phyloP scores from a whole-genome alignment of 2,329 filamentous ascomycete genomes.

The Didymella pomorum region DNA sequence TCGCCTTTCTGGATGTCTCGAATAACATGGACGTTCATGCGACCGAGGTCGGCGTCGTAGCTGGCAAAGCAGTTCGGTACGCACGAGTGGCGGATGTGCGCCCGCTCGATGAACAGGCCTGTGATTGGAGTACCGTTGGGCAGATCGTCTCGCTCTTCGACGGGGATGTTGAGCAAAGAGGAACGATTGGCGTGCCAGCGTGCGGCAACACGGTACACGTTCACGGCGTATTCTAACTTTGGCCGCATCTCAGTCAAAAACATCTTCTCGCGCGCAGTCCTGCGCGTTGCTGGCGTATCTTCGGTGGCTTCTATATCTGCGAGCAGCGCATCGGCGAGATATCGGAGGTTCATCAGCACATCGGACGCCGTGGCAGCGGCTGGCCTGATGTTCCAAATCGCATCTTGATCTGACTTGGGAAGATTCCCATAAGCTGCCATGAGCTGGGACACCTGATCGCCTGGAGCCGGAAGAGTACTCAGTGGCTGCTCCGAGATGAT shows the following conservation, averaged over 20 bases:
- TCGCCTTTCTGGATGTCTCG: conserved; percentile 13
- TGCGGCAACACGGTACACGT: conserved; percentile 18
- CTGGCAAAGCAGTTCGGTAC: conserved; percentile 28
- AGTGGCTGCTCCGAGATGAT: conserved; percentile 27
- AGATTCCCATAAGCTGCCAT: conserved; percentile 16
- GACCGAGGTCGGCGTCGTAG: conserved; percentile 12
- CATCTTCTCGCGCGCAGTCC: background rate
- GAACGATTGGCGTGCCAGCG: conserved; percentile 23
- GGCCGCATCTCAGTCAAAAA: background rate
- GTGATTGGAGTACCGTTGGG: conserved; percentile 6
- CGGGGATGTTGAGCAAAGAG: conserved; percentile 10
- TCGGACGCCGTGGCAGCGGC: conserved; percentile 7
- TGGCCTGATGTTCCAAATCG: conserved; percentile 15
- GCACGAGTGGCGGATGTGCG: conserved; percentile 43
- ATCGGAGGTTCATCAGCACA: conserved; percentile 6
- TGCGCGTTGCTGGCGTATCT: background rate
- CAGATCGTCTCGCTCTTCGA: background rate
- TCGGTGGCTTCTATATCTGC: conserved; percentile 2
- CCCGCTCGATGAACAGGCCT: conserved; percentile 42
- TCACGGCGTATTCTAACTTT: conserved; percentile 3
- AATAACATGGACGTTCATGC: conserved; percentile 24
- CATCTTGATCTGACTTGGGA: conserved; percentile 5
- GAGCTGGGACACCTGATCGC: conserved; percentile 10
- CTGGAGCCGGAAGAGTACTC: conserved; percentile 11
- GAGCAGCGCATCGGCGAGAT: conserved; percentile 1